These are phyloP conservation scores for Babesia ovata DNA, from an alignment of 169 alveolate species.

Conservation along the genomic window DNA sequence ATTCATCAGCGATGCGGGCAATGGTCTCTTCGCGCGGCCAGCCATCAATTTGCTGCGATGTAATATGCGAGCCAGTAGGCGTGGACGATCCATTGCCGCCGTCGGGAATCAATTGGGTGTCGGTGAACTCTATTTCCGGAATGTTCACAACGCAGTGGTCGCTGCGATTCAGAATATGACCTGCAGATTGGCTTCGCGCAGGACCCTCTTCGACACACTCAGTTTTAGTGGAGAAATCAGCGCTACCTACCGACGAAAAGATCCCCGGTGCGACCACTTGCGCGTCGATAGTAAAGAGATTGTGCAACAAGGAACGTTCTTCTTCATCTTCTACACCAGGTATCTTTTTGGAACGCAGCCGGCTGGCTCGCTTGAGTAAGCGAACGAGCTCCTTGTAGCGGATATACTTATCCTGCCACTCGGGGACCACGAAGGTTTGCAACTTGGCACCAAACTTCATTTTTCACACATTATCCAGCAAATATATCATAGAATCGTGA, in stretches of 20 bases:
- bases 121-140: constrained; percentile 3
- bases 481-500: too few relatives aligned
- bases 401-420: constrained; percentile 67
- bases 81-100: not conserved
- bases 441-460: constrained; percentile 70
- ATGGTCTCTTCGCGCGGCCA: not conserved
- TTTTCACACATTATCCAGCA: not conserved
- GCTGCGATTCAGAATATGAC: not conserved
- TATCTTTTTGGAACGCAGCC: not conserved
- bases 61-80: not conserved
- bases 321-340: constrained; percentile 28
- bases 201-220: not conserved
- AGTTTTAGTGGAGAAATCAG: not conserved
- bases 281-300: constrained; percentile 17
- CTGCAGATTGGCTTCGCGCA: not conserved
- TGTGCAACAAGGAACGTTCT: constrained; percentile 14
- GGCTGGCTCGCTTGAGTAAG: constrained; percentile 44
- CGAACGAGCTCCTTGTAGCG: constrained; percentile 63
- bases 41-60: not conserved
- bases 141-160: not conserved
- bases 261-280: not conserved
- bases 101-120: not conserved
- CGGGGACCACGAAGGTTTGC: constrained; percentile 43
- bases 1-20: not conserved
- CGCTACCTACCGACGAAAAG: not conserved